Percentiles rank a stretch among this genome's conserved stretches.
phyloP scores from a whole-genome alignment of 306 rosid genomes.

The Rosa lucieae region DNA sequence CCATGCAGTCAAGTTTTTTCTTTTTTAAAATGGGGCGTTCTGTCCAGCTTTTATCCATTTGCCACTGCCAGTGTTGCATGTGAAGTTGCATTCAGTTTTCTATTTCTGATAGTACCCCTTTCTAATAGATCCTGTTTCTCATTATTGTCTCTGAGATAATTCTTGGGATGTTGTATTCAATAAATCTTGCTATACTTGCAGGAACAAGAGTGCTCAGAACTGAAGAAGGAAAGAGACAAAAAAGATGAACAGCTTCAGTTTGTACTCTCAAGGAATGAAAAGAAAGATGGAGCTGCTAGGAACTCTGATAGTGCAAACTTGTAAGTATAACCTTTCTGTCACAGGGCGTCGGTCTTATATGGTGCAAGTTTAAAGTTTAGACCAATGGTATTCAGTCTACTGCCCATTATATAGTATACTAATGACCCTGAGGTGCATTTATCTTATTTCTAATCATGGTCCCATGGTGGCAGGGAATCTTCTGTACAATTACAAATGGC shows the following conservation, averaged over 20 bases:
- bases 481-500: conserved; percentile 34
- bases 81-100: not conserved
- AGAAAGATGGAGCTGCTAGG: conserved; percentile 31
- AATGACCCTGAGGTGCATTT: not conserved
- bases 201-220: conserved; percentile 66
- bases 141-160: not conserved
- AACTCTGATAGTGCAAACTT: conserved; percentile 34
- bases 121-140: not conserved
- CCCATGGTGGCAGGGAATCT: conserved; percentile 40
- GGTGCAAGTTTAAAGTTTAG: not conserved
- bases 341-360: not conserved
- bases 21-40: not conserved
- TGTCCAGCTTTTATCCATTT: not conserved
- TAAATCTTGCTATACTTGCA: conserved; percentile 40
- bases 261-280: conserved; percentile 35
- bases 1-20: not conserved
- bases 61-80: not conserved
- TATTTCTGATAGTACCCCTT: not conserved
- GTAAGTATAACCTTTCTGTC: conserved; percentile 40
- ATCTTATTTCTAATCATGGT: not conserved
- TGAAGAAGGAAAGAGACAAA: conserved; percentile 59
- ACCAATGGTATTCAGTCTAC: not conserved
- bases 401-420: not conserved
- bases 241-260: conserved; percentile 45
- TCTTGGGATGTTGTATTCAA: conserved; percentile 7